Conservation (phyloP, 202 grass and related monocot genomes). For the Hordeum pubiflorum region DNA sequence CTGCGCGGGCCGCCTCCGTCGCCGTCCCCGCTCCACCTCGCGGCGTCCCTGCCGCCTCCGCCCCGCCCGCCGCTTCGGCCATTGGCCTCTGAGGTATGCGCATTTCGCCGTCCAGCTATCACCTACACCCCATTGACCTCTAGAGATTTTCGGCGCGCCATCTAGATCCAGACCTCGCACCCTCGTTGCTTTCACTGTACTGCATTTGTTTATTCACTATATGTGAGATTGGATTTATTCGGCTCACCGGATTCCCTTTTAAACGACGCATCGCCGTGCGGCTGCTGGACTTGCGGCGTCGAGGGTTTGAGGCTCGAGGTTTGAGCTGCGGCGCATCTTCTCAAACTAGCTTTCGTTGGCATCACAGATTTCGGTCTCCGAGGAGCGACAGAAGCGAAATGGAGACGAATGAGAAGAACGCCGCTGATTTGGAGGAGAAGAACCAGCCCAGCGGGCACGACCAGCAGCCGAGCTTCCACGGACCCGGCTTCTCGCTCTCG, state of each 20-base stretch:
- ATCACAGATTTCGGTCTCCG: not conserved
- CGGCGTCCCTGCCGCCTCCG: not conserved
- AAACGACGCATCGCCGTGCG: not conserved
- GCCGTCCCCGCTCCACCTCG: not conserved
- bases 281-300: not conserved
- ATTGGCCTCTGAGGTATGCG: not conserved
- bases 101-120: not conserved
- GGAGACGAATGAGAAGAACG: slow-evolving; percentile 29
- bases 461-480: slow-evolving; percentile 25
- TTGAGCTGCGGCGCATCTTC: not conserved
- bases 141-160: not conserved
- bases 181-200: slow-evolving; percentile 3
- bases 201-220: not conserved
- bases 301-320: not conserved
- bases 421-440: slow-evolving; percentile 19
- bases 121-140: not conserved
- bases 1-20: not conserved
- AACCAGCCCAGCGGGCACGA: slow-evolving; percentile 12
- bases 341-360: not conserved
- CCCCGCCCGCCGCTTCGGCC: not conserved
- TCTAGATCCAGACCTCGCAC: not conserved
- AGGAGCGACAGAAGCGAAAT: slow-evolving; percentile 13
- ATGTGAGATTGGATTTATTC: not conserved
- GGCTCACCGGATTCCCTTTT: not conserved
- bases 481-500: slow-evolving; percentile 21